Conservation (phyloP, 441 rosid species). For the Adansonia gregorii region DNA sequence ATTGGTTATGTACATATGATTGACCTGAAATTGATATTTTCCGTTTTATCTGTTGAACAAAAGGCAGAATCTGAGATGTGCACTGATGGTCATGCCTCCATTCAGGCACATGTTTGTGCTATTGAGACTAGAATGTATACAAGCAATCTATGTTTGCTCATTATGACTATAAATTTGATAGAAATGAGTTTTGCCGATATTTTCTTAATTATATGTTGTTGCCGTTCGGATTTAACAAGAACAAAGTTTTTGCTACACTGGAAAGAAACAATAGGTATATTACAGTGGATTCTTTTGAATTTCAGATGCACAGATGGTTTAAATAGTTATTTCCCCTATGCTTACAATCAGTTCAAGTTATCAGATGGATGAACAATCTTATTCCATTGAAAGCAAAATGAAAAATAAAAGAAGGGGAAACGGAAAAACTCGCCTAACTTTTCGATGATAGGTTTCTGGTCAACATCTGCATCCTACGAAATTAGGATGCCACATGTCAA, state of each 20-base stretch:
- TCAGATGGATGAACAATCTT: conserved; percentile 9
- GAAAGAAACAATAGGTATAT: conserved; percentile 1
- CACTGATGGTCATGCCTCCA: neutral
- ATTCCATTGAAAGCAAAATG: conserved; percentile 19
- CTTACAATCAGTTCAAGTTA: neutral
- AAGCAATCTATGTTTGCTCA: conserved; percentile 10
- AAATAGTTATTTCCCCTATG: conserved; percentile 11
- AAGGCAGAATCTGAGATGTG: conserved; percentile 5
- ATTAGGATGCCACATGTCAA: conserved; percentile 29
- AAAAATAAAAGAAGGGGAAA: neutral
- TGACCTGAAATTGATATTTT: conserved; percentile 3
- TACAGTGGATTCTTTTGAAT: neutral
- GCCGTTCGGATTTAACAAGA: neutral
- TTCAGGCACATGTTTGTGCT: neutral
- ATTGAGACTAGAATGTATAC: neutral
- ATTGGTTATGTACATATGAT: neutral
- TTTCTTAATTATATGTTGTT: neutral
- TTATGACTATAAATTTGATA: neutral
- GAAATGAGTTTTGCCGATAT: neutral
- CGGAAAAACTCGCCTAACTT: conserved; percentile 62
- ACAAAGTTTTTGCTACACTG: neutral
- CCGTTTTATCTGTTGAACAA: conserved; percentile 2
- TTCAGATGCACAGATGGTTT: neutral
- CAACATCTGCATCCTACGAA: conserved; percentile 46
- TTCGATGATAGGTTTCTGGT: conserved; percentile 54